Evolutionary conservation across 2,329 filamentous ascomycete genomes (phyloP).

Genomic region (Aplosporella prunicola): DNA sequence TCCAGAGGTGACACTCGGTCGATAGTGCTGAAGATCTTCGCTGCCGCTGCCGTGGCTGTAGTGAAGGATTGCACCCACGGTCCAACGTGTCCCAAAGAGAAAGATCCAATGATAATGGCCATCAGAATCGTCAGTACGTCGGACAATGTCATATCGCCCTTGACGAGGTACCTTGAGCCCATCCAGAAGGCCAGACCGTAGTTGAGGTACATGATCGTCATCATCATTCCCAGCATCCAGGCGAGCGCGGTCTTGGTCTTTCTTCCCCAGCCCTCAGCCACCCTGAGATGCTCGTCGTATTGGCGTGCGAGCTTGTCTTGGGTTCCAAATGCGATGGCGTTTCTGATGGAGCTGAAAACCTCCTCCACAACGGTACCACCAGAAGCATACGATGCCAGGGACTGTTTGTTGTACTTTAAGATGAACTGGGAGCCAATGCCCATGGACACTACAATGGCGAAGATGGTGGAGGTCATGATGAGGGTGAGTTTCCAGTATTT

Average conservation of each 20-base stretch:
- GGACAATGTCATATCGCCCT: slow-evolving; percentile 50
- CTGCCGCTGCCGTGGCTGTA: slow-evolving; percentile 47
- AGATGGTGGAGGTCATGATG: slow-evolving; percentile 71
- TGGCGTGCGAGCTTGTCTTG: slow-evolving; percentile 83
- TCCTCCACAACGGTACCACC: slow-evolving; percentile 89
- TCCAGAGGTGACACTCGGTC: slow-evolving; percentile 80
- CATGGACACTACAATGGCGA: slow-evolving; percentile 72
- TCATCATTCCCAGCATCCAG: slow-evolving; percentile 74
- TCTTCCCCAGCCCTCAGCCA: slow-evolving; percentile 67
- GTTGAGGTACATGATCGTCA: slow-evolving; percentile 74
- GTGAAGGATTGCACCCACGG: slow-evolving; percentile 15
- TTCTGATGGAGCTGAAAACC: slow-evolving; percentile 86
- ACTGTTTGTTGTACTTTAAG: slow-evolving; percentile 69
- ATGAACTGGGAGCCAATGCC: slow-evolving; percentile 58
- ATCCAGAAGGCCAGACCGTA: slow-evolving; percentile 21
- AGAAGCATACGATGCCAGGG: slow-evolving; percentile 68
- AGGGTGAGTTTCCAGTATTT: slow-evolving; percentile 90
- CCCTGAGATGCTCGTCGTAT: slow-evolving; percentile 66
- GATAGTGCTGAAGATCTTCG: slow-evolving; percentile 90
- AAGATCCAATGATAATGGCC: slow-evolving; percentile 86
- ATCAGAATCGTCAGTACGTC: slow-evolving; percentile 77
- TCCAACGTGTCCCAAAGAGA: slow-evolving; percentile 56
- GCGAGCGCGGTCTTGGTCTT: slow-evolving; percentile 64
- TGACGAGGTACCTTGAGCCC: slow-evolving; percentile 14
- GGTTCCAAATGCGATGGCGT: slow-evolving; percentile 85